Percentiles rank a stretch among this genome's conserved stretches.
phyloP scores from a whole-genome alignment of 1,139 yeast species.

The Suhomyces wounanorum region DNA sequence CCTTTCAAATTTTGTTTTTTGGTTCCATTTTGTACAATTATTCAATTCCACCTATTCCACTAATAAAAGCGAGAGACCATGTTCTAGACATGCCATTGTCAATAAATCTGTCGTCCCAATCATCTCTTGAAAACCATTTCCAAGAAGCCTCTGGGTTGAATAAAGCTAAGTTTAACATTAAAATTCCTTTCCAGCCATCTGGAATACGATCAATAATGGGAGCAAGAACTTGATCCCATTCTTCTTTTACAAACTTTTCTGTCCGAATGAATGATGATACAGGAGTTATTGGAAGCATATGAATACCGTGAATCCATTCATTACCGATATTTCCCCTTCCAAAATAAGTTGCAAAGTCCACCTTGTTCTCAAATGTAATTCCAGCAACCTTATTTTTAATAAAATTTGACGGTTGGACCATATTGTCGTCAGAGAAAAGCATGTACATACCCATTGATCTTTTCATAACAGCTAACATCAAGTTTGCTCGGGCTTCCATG shows the following conservation, averaged over 20 bases:
- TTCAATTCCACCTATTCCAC: constrained; percentile 36
- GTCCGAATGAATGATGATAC: constrained; percentile 42
- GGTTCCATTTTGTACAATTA: no score
- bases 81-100: constrained; percentile 51
- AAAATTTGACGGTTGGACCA: constrained; percentile 39
- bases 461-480: constrained; percentile 46
- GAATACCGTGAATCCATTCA: constrained; percentile 52
- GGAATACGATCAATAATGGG: constrained; percentile 38
- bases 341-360: constrained; percentile 48
- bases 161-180: constrained; percentile 42
- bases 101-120: constrained; percentile 40
- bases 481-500: constrained; percentile 43
- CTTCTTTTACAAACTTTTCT: constrained; percentile 41
- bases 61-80: constrained; percentile 47
- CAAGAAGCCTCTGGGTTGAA: constrained; percentile 39
- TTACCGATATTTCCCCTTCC: constrained; percentile 46
- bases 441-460: constrained; percentile 47
- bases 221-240: constrained; percentile 43
- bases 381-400: constrained; percentile 48
- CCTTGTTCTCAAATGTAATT: constrained; percentile 47
- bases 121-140: constrained; percentile 42
- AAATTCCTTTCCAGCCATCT: constrained; percentile 50
- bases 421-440: constrained; percentile 43
- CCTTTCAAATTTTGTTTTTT: no score
- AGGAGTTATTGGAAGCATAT: constrained; percentile 51